phyloP scores from a whole-genome alignment of 2,329 filamentous ascomycete genomes.

The Claviceps monticola region DNA sequence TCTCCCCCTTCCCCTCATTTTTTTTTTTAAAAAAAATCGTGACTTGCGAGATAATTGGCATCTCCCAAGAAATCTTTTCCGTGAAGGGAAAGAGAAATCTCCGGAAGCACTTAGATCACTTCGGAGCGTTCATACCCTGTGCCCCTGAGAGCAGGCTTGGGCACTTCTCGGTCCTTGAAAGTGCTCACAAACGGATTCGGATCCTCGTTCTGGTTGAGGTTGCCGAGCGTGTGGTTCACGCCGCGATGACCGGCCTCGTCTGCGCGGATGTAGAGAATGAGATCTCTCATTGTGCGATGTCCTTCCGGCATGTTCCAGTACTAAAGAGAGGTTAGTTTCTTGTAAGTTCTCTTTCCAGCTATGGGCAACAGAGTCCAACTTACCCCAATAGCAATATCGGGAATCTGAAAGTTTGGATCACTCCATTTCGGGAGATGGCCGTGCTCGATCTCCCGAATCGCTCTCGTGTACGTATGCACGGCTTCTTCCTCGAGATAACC shows the following conservation, averaged over 20 bases:
- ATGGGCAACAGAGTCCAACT: constrained; percentile 5
- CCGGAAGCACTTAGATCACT: constrained; percentile 40
- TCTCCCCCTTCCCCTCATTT: too few relatives aligned
- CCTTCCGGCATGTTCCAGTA: constrained; percentile 95
- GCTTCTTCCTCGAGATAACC: constrained; percentile 97
- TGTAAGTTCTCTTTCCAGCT: neutral
- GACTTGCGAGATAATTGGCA: too few relatives aligned
- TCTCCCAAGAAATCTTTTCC: too few relatives aligned
- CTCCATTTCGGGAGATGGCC: constrained; percentile 77
- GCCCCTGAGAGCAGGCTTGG: constrained; percentile 51
- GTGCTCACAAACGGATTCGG: constrained; percentile 84
- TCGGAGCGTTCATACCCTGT: constrained; percentile 76
- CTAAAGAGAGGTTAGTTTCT: constrained; percentile 8
- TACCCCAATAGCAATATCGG: constrained; percentile 67
- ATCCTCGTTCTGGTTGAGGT: constrained; percentile 71
- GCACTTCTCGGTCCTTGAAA: constrained; percentile 57
- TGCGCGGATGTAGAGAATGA: constrained; percentile 80
- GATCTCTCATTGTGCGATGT: constrained; percentile 66
- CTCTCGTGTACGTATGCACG: constrained; percentile 85
- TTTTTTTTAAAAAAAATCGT: too few relatives aligned
- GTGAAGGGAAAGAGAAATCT: neutral
- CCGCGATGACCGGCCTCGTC: constrained; percentile 83
- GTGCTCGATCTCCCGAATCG: constrained; percentile 72
- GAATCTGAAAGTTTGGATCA: constrained; percentile 54
- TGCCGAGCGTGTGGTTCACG: constrained; percentile 89